These are phyloP conservation scores for Aspergillus aculeatus DNA, from an alignment of 2,329 filamentous ascomycete species.

Conservation along the genomic window DNA sequence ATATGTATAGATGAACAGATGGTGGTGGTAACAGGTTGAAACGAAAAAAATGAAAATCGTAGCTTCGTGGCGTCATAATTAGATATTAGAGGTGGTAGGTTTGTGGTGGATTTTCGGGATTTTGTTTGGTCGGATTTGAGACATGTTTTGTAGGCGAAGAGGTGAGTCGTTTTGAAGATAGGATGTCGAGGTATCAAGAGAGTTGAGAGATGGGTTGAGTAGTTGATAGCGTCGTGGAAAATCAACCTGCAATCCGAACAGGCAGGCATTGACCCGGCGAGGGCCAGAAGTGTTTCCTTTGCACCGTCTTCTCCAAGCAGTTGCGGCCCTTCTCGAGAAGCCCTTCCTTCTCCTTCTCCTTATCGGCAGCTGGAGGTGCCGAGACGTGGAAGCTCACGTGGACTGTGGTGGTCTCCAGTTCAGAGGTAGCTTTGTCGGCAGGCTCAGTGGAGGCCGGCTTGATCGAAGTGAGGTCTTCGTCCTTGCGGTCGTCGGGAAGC, in stretches of 20 bases:
- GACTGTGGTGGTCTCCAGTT: conserved; percentile 10
- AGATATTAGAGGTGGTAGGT: background rate
- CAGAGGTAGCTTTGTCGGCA: conserved; percentile 1
- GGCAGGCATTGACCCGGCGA: conserved; percentile 21
- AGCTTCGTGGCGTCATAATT: conserved; percentile 8
- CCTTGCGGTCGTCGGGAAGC: conserved; percentile 5
- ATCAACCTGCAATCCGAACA: conserved; percentile 21
- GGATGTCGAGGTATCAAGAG: background rate
- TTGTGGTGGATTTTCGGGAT: background rate
- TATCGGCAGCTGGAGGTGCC: conserved; percentile 7
- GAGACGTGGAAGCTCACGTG: conserved; percentile 21
- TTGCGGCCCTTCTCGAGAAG: conserved; percentile 29
- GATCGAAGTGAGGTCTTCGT: background rate
- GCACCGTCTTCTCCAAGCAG: conserved; percentile 29
- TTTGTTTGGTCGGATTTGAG: background rate
- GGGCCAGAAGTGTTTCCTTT: conserved; percentile 28
- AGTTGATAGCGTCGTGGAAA: background rate
- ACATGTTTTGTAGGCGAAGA: background rate
- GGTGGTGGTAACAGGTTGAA: background rate
- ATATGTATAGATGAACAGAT: conserved; percentile 6
- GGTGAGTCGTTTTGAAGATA: background rate
- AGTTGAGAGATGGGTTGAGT: background rate
- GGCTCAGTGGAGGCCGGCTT: background rate
- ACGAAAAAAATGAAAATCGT: background rate
- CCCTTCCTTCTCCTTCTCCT: conserved; percentile 16